These are phyloP conservation scores for Triticum dicoccoides DNA, from an alignment of 176 grass and related monocot genomes.

Conservation along the genomic window DNA sequence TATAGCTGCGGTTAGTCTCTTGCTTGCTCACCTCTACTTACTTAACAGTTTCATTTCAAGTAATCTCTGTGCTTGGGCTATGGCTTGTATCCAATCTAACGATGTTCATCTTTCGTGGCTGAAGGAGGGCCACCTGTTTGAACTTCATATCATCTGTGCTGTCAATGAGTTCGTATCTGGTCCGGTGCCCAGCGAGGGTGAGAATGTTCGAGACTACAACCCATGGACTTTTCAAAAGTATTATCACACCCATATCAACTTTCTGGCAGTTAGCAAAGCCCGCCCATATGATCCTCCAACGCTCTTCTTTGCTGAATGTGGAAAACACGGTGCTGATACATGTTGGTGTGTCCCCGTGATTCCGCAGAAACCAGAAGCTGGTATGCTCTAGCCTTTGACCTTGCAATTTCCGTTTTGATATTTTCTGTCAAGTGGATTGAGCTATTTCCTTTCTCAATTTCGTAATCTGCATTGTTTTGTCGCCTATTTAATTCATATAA, in stretches of 20 bases:
- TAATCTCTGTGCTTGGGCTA: neutral
- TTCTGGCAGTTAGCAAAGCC: neutral
- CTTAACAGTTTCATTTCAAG: neutral
- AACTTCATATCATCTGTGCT: slow-evolving; percentile 3
- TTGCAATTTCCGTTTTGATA: neutral
- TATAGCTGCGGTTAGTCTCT: neutral
- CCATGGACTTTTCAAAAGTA: neutral
- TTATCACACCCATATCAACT: slow-evolving; percentile 12
- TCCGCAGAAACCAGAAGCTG: neutral
- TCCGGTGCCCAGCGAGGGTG: neutral
- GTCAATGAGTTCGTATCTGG: slow-evolving; percentile 9
- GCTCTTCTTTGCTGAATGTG: slow-evolving; percentile 26
- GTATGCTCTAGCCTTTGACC: neutral
- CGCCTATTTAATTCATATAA: neutral
- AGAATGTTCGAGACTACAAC: neutral
- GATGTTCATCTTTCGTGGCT: neutral
- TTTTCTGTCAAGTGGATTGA: neutral
- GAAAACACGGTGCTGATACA: neutral
- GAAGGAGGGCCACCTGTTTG: neutral
- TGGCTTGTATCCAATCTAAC: neutral
- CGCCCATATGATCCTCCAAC: neutral
- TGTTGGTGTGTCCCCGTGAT: slow-evolving; percentile 5
- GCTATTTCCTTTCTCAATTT: neutral
- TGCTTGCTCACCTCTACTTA: neutral
- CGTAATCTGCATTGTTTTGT: neutral